phyloP scores from a whole-genome alignment of 2,329 filamentous ascomycete species.

The Anthostomella pinea region DNA sequence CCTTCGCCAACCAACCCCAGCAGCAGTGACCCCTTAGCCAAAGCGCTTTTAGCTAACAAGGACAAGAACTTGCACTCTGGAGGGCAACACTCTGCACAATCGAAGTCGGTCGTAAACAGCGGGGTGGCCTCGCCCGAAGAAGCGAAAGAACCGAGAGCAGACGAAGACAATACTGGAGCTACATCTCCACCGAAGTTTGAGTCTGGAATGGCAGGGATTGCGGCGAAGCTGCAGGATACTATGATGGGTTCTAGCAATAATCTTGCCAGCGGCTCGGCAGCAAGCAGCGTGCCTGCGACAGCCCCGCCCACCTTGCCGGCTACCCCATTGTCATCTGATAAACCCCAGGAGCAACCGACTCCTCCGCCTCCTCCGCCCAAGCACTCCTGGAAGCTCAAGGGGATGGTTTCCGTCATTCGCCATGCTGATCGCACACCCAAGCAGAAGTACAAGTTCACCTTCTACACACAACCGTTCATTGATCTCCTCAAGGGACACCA shows the following conservation, averaged over 20 bases:
- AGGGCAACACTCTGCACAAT: slow-evolving; percentile 15
- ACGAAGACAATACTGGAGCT: slow-evolving; percentile 20
- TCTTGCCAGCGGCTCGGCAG: slow-evolving; percentile 30
- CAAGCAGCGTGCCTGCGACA: slow-evolving; percentile 34
- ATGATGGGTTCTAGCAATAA: slow-evolving; percentile 33
- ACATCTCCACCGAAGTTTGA: slow-evolving; percentile 24
- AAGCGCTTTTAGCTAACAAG: slow-evolving; percentile 31
- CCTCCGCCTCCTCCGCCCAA: slow-evolving; percentile 72
- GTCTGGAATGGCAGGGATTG: slow-evolving; percentile 19
- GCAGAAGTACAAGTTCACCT: slow-evolving; percentile 99
- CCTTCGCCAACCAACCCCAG: slow-evolving; percentile 48
- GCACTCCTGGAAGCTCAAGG: slow-evolving; percentile 97
- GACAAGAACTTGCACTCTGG: slow-evolving; percentile 37
- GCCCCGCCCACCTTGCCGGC: slow-evolving; percentile 36
- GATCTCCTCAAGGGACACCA: slow-evolving; percentile 92
- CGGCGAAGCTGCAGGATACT: slow-evolving; percentile 35
- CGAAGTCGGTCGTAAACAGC: slow-evolving; percentile 15
- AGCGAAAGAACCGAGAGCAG: slow-evolving; percentile 15
- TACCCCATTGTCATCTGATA: slow-evolving; percentile 34
- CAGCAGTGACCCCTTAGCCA: slow-evolving; percentile 32
- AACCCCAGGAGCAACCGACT: slow-evolving; percentile 40
- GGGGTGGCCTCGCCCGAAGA: slow-evolving; percentile 18
- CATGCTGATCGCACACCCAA: slow-evolving; percentile 97
- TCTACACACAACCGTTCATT: slow-evolving; percentile 94
- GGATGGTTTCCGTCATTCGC: slow-evolving; percentile 92